Evolutionary conservation across 208 protist species (phyloP).

Genomic region (Vickermania ingenoplastis): DNA sequence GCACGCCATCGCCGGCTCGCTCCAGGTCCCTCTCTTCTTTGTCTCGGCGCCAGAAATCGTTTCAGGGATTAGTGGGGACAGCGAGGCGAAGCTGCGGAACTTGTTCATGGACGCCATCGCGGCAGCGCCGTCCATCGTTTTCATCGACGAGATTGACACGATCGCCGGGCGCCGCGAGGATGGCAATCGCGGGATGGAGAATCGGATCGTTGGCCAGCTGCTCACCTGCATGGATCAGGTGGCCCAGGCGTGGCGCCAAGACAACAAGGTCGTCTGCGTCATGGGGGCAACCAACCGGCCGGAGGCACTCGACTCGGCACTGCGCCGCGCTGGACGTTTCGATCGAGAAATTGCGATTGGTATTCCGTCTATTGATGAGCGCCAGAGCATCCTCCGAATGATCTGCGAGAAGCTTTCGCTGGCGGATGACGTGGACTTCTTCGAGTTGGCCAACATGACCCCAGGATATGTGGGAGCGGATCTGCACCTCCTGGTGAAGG

Average conservation of each 20-base stretch:
- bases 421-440: constrained; percentile 86
- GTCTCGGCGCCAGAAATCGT: constrained; percentile 95
- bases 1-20: constrained; percentile 91
- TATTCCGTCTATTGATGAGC: constrained; percentile 92
- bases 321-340: constrained; percentile 96
- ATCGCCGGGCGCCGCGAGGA: constrained; percentile 91
- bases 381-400: constrained; percentile 84
- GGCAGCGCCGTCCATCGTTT: constrained; percentile 95
- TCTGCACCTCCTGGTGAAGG: constrained; percentile 93
- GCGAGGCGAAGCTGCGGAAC: constrained; percentile 94
- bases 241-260: constrained; percentile 73
- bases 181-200: constrained; percentile 96
- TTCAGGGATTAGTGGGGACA: constrained; percentile 97
- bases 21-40: constrained; percentile 92
- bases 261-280: constrained; percentile 89
- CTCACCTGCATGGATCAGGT: constrained; percentile 98
- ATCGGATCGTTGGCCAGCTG: constrained; percentile 98
- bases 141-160: constrained; percentile 99
- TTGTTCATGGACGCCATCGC: constrained; percentile 92
- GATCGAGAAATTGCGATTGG: constrained; percentile 95
- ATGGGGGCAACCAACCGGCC: constrained; percentile 95
- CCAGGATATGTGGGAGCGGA: constrained; percentile 98
- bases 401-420: constrained; percentile 81
- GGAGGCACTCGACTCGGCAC: constrained; percentile 93
- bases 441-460: constrained; percentile 91